These are phyloP conservation scores for Leccinum aurantiacum DNA, from an alignment of 768 basidiomycete species.

Conservation along the genomic window DNA sequence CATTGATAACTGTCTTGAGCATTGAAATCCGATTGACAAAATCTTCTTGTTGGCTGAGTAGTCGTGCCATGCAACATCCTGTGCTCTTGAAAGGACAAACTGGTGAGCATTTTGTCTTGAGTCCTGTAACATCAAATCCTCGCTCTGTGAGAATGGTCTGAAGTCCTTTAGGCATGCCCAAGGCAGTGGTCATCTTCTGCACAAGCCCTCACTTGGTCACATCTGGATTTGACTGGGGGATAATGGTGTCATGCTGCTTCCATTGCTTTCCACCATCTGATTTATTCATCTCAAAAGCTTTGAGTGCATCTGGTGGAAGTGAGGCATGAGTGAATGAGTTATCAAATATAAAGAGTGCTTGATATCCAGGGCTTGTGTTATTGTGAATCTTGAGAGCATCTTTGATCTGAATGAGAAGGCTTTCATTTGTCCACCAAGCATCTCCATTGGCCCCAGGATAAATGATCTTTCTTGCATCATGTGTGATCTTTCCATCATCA, in stretches of 20 bases:
- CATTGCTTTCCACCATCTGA: conserved; percentile 23
- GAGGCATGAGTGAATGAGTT: background rate
- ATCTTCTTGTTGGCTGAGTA: conserved; percentile 33
- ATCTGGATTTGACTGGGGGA: conserved; percentile 23
- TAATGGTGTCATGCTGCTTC: conserved; percentile 19
- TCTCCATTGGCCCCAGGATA: background rate
- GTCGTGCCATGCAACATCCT: conserved; percentile 27
- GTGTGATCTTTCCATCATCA: background rate
- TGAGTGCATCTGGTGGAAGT: conserved; percentile 20
- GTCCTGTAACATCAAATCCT: conserved; percentile 37
- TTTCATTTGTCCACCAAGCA: background rate
- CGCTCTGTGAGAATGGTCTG: conserved; percentile 29
- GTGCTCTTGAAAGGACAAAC: conserved; percentile 21
- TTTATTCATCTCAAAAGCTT: conserved; percentile 27
- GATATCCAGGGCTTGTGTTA: background rate
- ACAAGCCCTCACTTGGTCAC: conserved; percentile 4
- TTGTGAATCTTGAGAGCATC: background rate
- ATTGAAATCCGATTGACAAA: too few relatives aligned
- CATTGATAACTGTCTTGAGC: too few relatives aligned
- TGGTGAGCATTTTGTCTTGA: conserved; percentile 34
- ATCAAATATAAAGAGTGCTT: background rate
- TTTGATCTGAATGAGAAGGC: background rate
- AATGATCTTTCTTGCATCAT: background rate
- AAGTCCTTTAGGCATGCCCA: conserved; percentile 25
- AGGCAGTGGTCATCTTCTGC: conserved; percentile 37